Conservation (phyloP, 306 rosid species). For the Styphnolobium japonicum region DNA sequence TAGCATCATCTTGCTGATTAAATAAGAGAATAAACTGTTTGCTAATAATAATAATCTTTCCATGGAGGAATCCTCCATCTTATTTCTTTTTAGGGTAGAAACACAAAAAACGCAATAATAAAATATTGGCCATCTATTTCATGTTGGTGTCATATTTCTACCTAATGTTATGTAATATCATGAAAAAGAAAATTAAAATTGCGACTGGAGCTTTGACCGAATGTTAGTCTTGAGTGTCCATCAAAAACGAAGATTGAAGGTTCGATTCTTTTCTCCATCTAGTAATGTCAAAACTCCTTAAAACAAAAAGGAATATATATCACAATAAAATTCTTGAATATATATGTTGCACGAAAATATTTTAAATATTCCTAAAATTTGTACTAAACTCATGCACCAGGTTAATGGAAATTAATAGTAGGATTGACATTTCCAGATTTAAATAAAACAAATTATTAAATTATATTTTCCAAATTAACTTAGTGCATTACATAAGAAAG, state of each 20-base stretch:
- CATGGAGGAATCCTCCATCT: not conserved
- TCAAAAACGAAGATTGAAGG: conserved; percentile 20
- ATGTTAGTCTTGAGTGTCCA: not conserved
- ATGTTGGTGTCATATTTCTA: conserved; percentile 28
- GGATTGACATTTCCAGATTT: not conserved
- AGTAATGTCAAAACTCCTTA: conserved; percentile 25
- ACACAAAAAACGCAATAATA: conserved; percentile 1
- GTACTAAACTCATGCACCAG: not conserved
- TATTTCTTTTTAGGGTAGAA: not conserved
- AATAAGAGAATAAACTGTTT: conserved; percentile 11
- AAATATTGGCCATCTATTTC: conserved; percentile 21
- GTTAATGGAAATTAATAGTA: not conserved
- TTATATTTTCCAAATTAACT: not conserved
- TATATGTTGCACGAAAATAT: not conserved
- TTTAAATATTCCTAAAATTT: not conserved
- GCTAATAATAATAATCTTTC: conserved; percentile 8
- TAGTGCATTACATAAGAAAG: not conserved
- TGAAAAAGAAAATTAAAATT: not conserved
- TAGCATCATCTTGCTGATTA: conserved; percentile 6
- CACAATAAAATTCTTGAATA: not conserved
- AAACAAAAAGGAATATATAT: conserved; percentile 23
- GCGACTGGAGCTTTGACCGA: conserved; percentile 5
- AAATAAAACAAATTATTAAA: not conserved
- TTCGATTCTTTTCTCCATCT: conserved; percentile 24
- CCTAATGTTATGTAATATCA: conserved; percentile 19